Percentiles rank a stretch among this genome's conserved stretches.
phyloP scores from a whole-genome alignment of 495 filamentous ascomycete genomes.

The Emericellopsis terricola region DNA sequence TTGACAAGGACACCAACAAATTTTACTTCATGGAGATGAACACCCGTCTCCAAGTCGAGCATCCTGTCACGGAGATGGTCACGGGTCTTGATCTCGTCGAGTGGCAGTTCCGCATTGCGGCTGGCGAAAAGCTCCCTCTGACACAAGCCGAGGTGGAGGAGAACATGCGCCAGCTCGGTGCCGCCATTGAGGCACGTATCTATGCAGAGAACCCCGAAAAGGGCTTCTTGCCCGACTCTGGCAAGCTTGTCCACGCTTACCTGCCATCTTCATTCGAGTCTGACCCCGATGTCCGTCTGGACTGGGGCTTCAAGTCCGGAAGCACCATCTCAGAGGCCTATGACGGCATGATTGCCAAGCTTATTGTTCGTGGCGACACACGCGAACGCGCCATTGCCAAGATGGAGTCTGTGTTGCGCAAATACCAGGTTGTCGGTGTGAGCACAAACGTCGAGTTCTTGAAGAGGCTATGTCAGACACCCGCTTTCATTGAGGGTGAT shows the following conservation, averaged over 20 bases:
- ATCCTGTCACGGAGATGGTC: constrained; percentile 94
- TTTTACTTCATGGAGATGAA: constrained; percentile 99
- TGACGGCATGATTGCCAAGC: constrained; percentile 97
- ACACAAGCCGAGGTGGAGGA: constrained; percentile 69
- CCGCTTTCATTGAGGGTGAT: constrained; percentile 67
- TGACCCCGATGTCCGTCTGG: constrained; percentile 52
- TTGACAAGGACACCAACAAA: constrained; percentile 81
- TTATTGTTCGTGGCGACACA: constrained; percentile 74
- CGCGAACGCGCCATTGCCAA: constrained; percentile 71
- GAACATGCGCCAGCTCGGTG: constrained; percentile 55
- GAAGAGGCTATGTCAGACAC: constrained; percentile 64
- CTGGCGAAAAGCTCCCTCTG: constrained; percentile 70
- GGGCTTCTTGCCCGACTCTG: constrained; percentile 88
- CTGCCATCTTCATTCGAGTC: constrained; percentile 45
- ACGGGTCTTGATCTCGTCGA: constrained; percentile 88
- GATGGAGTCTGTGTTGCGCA: constrained; percentile 59
- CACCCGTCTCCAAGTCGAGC: constrained; percentile 89
- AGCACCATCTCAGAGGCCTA: constrained; percentile 92
- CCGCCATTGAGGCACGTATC: constrained; percentile 88
- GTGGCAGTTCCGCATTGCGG: constrained; percentile 90
- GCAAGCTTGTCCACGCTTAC: constrained; percentile 65
- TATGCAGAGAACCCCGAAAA: constrained; percentile 87
- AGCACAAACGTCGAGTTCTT: constrained; percentile 95
- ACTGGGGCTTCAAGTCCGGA: constrained; percentile 79
- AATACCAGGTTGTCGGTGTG: constrained; percentile 84